Evolutionary conservation across 768 basidiomycete genomes (phyloP), one percentile per base, ranked within the genome.

Genomic region (Lentinula sp.): DNA sequence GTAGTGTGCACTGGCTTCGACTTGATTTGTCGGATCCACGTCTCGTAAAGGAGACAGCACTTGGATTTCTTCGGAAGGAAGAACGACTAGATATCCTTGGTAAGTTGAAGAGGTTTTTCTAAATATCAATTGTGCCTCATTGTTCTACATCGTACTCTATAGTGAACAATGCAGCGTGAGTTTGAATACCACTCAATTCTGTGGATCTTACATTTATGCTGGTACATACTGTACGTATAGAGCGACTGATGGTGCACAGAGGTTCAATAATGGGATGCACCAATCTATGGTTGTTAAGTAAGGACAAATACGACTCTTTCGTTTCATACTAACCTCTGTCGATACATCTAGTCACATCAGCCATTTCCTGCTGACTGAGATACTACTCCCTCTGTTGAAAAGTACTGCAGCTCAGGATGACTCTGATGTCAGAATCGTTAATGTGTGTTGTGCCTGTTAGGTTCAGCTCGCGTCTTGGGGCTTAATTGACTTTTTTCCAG

Each of bases 401-500:
- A 69, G 73, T 57, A 87, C 87, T 0, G 80, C 84, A 0, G 63
- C 73, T 16, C 69, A 77, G 50, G 70, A 76, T 0, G 71, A 72
- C 23, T 76, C 83, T 0, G 87, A 88, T 61, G 86, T 87, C 51
- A 81, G 87, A 16, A 76, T 89, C 13, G 76, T 87, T 9, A 79
- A 82, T 59, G 86, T 86, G 61, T 45, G 81, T 36, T 28, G 12
- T 20, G 37, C 39, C 18, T 15, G 20, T 13, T 36, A 7, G 7
- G 16, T 15, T 28, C 28, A 28, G 28, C 28, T 41, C 12, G 6
- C n/a, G 7, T 42, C 10, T 15, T 9, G 12, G 5, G 20, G 18
- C 5, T 7, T 12, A 4, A 45, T 8, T n/a, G 12, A 6, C n/a
- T 10, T 18, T 6, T n/a, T 28, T 53, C 0, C 35, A 67, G 66